Evolutionary conservation across 1,284 basidiomycete genomes (phyloP), one percentile per base, ranked within the genome.

Genomic region (Cryptococcus maquisensis): DNA sequence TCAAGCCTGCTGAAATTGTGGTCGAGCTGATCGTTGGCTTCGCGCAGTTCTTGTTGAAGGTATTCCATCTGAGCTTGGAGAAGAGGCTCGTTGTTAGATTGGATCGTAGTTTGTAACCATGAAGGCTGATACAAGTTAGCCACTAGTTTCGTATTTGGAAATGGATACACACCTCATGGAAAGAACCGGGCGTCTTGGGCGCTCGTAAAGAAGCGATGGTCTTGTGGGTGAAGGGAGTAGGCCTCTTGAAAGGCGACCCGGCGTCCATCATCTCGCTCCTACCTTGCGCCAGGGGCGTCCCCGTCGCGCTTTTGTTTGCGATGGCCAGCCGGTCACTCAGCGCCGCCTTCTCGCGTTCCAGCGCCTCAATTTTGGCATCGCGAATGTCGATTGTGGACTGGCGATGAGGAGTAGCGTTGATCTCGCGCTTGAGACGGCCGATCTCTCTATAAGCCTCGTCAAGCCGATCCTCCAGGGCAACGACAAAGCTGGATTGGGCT

Each of bases 401-500:
- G 18, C 64, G 67, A 42, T 65, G 64, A 1, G 72, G 72, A 0
- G 65, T 55, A 2, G 64, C 59, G 0, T 54, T 80, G 23, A 92
- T 77, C 46, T 87, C 72, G 1, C 83, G 80, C 47, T 82, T 83
- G 44, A 95, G 77, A 18, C 84, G 81, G 0, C 85, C 87, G 55
- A 92, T 87, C 70, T 93, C 89, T 64, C 80, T 83, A 67, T 89
- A 81, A 0, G 91, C 90, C 1, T 84, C 82, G 57, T 90, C 86
- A 23, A 94, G 81, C 59, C 92, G 87, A 6, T 80, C 79, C 69
- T 93, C 88, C 41, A 94, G 78, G 0, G 67, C 64, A 4, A 57
- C 46, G 40, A 75, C 60, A n/a, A 71, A 54, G 32, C 79, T 81
- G 56, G 81, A 54, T 46, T 54, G n/a, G 23, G 42, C 52, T 58